Conservation (phyloP, 2,329 filamentous ascomycete species). For the Talaromyces sp. region DNA sequence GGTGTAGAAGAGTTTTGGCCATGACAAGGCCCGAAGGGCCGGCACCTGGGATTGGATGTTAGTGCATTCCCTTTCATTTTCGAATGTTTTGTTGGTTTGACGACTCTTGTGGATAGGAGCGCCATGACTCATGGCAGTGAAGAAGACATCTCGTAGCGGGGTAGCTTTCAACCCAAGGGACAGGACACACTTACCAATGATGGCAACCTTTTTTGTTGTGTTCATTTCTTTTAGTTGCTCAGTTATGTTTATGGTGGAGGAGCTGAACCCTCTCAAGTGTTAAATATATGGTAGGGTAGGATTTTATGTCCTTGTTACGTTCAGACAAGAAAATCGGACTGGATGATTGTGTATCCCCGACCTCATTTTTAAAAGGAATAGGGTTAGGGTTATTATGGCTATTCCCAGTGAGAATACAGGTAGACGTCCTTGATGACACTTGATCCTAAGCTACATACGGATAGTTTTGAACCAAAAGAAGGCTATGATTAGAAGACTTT, state of each 20-base stretch:
- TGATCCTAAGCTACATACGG: background rate
- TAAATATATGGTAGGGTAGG: background rate
- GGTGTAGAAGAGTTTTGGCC: slow-evolving; percentile 69
- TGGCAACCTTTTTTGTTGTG: slow-evolving; percentile 51
- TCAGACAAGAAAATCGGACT: background rate
- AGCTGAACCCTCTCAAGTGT: background rate
- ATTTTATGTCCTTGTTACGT: background rate
- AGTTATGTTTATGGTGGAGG: background rate
- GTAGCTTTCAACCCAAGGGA: background rate
- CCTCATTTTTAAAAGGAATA: background rate
- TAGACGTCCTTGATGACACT: background rate
- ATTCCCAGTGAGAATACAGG: background rate
- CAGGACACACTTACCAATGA: slow-evolving; percentile 48
- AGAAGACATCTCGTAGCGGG: background rate
- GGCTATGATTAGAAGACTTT: background rate
- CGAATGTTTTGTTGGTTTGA: background rate
- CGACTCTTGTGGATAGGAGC: background rate
- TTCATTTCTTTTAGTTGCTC: background rate
- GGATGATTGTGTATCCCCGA: background rate
- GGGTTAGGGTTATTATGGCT: background rate
- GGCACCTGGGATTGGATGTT: slow-evolving; percentile 51
- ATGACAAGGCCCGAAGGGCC: slow-evolving; percentile 68
- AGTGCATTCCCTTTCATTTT: background rate
- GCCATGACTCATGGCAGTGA: background rate
- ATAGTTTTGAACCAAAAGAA: background rate